These are phyloP conservation scores for Hypomyces perniciosus DNA, from an alignment of 2,329 filamentous ascomycete species.

Conservation along the genomic window DNA sequence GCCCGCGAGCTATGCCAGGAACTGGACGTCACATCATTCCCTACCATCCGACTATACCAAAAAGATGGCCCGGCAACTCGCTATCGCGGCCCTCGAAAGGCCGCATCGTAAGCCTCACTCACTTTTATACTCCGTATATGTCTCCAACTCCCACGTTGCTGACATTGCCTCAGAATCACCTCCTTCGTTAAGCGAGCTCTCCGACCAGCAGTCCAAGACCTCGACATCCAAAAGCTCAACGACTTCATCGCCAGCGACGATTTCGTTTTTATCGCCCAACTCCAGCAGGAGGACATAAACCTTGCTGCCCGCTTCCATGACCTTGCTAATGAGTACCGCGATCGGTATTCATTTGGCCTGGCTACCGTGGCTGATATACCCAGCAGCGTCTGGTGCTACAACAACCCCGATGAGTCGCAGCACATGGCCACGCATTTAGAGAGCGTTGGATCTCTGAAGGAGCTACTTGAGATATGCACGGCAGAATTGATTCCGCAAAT, in stretches of 20 bases:
- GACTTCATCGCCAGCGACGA: conserved; percentile 35
- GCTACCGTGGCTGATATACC: conserved; percentile 1
- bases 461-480: conserved; percentile 33
- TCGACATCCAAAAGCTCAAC: conserved; percentile 8
- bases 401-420: conserved; percentile 33
- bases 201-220: conserved; percentile 19
- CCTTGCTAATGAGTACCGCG: conserved; percentile 30
- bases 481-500: conserved; percentile 38
- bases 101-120: conserved; percentile 25
- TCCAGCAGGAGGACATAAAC: conserved; percentile 24
- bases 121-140: background rate
- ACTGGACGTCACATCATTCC: conserved; percentile 38
- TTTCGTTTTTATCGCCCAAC: conserved; percentile 35
- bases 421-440: conserved; percentile 28
- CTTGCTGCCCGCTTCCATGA: conserved; percentile 26
- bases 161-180: conserved; percentile 22
- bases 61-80: conserved; percentile 26
- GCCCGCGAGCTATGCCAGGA: conserved; percentile 34
- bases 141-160: background rate
- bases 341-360: conserved; percentile 38
- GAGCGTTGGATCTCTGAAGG: conserved; percentile 28
- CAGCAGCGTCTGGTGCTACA: conserved; percentile 31
- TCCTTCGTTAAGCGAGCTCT: conserved; percentile 24
- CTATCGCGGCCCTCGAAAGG: conserved; percentile 39
- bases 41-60: conserved; percentile 39